Percentiles rank a stretch among this genome's conserved stretches.
These are phyloP conservation scores for Populus davidiana DNA, from an alignment of 345 rosid species.

Conservation along the genomic window DNA sequence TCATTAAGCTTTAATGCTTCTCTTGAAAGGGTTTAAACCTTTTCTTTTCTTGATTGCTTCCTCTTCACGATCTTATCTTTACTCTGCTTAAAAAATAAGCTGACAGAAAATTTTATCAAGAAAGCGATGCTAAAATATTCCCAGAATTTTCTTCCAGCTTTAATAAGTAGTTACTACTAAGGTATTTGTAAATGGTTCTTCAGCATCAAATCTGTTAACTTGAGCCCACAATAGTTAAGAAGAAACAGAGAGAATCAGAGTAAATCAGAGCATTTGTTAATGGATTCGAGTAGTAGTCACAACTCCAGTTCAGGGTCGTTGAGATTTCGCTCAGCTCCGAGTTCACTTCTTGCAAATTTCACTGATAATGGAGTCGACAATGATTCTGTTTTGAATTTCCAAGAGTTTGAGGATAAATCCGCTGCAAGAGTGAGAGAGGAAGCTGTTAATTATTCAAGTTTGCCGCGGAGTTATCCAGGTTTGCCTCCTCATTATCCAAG, in stretches of 20 bases:
- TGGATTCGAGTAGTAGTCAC: conserved; percentile 61
- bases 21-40: conserved; percentile 10
- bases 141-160: conserved; percentile 20
- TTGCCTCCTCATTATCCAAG: conserved; percentile 87
- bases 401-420: conserved; percentile 25
- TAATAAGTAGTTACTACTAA: conserved; percentile 1
- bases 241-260: conserved; percentile 5
- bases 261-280: conserved; percentile 15
- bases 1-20: conserved; percentile 4
- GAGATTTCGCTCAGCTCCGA: conserved; percentile 85
- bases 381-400: conserved; percentile 29
- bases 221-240: background rate
- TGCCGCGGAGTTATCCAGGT: conserved; percentile 46
- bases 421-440: conserved; percentile 24
- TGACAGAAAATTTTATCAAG: conserved; percentile 21
- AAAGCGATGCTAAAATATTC: conserved; percentile 43
- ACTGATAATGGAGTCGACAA: conserved; percentile 28
- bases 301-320: conserved; percentile 59
- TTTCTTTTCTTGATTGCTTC: conserved; percentile 48
- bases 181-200: conserved; percentile 22
- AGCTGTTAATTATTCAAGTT: conserved; percentile 31
- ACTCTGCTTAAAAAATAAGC: conserved; percentile 65
- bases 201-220: conserved; percentile 21
- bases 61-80: conserved; percentile 70
- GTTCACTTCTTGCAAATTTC: conserved; percentile 47